Conservation (phyloP, 2,329 filamentous ascomycete genomes). For the Fusarium sp. region DNA sequence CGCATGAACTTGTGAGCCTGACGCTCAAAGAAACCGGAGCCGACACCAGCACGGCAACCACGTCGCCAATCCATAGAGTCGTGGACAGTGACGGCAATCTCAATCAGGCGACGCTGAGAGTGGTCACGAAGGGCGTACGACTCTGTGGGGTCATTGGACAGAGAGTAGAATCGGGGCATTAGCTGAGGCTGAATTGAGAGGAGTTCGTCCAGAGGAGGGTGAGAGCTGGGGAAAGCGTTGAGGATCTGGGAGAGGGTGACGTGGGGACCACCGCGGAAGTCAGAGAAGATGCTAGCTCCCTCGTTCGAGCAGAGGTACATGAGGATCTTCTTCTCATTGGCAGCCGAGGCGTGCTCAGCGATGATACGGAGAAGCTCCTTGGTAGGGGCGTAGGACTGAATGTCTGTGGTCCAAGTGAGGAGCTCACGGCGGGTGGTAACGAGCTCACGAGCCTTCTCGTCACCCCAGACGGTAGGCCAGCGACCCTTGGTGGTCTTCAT, state of each 20-base stretch:
- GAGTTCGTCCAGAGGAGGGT: slow-evolving; percentile 86
- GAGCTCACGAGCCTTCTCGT: slow-evolving; percentile 86
- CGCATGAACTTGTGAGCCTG: slow-evolving; percentile 79
- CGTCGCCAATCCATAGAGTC: slow-evolving; percentile 83
- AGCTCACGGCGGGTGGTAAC: slow-evolving; percentile 90
- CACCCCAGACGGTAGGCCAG: slow-evolving; percentile 98
- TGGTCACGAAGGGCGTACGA: slow-evolving; percentile 75
- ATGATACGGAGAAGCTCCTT: slow-evolving; percentile 88
- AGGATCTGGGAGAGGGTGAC: slow-evolving; percentile 88
- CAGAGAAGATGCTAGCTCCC: slow-evolving; percentile 92
- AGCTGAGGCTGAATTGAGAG: slow-evolving; percentile 85
- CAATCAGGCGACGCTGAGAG: slow-evolving; percentile 82
- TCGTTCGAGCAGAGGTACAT: slow-evolving; percentile 88
- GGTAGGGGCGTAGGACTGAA: slow-evolving; percentile 91
- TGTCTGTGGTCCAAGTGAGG: slow-evolving; percentile 95
- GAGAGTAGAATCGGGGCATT: slow-evolving; percentile 98
- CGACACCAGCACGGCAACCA: slow-evolving; percentile 82
- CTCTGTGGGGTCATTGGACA: slow-evolving; percentile 94
- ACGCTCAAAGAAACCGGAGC: slow-evolving; percentile 93
- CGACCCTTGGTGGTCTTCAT: slow-evolving; percentile 83
- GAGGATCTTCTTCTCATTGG: slow-evolving; percentile 89
- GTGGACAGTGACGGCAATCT: slow-evolving; percentile 97
- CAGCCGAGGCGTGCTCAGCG: slow-evolving; percentile 83
- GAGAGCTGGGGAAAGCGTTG: slow-evolving; percentile 89
- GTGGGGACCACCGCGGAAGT: slow-evolving; percentile 90